Percentiles rank a stretch among this genome's conserved stretches.
Evolutionary conservation across 495 filamentous ascomycete genomes (phyloP).

Genomic region (Antarctomyces pellizariae): DNA sequence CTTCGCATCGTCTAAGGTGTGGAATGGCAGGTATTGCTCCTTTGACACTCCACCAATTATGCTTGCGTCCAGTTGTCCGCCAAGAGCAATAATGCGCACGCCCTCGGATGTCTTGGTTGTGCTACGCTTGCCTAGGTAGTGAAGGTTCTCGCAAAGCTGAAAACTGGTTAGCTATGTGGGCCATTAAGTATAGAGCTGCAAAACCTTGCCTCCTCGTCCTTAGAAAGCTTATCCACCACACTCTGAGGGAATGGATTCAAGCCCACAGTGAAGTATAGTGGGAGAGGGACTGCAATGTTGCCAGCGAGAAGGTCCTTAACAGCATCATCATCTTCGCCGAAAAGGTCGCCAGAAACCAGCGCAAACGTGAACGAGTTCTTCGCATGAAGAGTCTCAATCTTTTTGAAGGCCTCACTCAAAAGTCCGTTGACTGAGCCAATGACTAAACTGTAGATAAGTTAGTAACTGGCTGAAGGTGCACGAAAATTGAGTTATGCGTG

Average conservation of each 20-base stretch:
- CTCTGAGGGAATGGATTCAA: slow-evolving; percentile 36
- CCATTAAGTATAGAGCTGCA: slow-evolving; percentile 1
- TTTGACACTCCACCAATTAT: slow-evolving; percentile 27
- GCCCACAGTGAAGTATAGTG: slow-evolving; percentile 74
- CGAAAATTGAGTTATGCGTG: too few relatives aligned
- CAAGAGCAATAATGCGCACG: slow-evolving; percentile 58
- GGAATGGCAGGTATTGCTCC: slow-evolving; percentile 41
- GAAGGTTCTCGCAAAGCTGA: slow-evolving; percentile 64
- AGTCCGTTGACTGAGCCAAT: slow-evolving; percentile 58
- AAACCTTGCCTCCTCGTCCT: slow-evolving; percentile 32
- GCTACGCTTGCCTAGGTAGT: slow-evolving; percentile 65
- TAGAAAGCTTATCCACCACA: slow-evolving; percentile 47
- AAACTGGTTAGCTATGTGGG: slow-evolving; percentile 1
- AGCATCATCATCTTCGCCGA: slow-evolving; percentile 33
- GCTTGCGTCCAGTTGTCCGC: slow-evolving; percentile 36
- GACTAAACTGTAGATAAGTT: slow-evolving; percentile 38
- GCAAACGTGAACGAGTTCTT: slow-evolving; percentile 77
- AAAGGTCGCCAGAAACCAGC: slow-evolving; percentile 66
- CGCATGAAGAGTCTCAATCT: slow-evolving; percentile 48
- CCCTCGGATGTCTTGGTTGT: slow-evolving; percentile 77
- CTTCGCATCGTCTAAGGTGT: slow-evolving; percentile 55
- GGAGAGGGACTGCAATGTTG: slow-evolving; percentile 43
- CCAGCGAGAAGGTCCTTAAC: slow-evolving; percentile 44
- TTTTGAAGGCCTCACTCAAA: slow-evolving; percentile 47
- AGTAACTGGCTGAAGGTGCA: slow-evolving; percentile 10